Conservation (phyloP, 805 yeast species). For the Candida wancherniae region DNA sequence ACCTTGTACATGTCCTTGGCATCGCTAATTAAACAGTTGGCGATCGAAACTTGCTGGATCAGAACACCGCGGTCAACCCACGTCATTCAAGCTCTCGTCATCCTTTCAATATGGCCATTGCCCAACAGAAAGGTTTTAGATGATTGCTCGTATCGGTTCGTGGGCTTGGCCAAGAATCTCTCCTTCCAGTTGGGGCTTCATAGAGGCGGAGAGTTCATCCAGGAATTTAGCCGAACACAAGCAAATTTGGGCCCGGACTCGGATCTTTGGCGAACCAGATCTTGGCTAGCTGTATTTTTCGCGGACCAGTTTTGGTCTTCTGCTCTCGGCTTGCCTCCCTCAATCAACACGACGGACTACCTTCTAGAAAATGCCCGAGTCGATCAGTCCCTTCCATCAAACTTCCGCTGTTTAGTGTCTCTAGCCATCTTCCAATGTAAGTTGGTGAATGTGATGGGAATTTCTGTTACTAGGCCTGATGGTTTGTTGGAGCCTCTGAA, state of each 20-base stretch:
- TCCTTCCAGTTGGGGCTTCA: constrained; percentile 87
- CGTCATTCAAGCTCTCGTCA: constrained; percentile 82
- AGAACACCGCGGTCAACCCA: constrained; percentile 91
- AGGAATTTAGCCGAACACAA: constrained; percentile 87
- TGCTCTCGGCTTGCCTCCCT: constrained; percentile 80
- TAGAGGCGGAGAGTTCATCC: constrained; percentile 79
- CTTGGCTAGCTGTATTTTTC: constrained; percentile 87
- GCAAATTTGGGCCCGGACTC: constrained; percentile 80
- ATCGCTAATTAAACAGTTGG: constrained; percentile 75
- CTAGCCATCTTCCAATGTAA: constrained; percentile 81
- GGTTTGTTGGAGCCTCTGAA: constrained; percentile 82
- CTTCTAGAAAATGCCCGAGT: constrained; percentile 72
- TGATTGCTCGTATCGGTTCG: constrained; percentile 85
- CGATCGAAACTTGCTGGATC: constrained; percentile 90
- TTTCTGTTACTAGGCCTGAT: constrained; percentile 79
- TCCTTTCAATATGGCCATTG: constrained; percentile 86
- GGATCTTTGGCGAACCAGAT: constrained; percentile 88
- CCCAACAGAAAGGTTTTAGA: constrained; percentile 91
- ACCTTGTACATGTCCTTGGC: constrained; percentile 70
- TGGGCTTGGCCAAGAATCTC: constrained; percentile 78
- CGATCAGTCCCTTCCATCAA: constrained; percentile 60
- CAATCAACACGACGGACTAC: constrained; percentile 73
- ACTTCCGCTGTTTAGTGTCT: constrained; percentile 66
- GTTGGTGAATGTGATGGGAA: constrained; percentile 79
- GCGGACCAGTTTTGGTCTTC: constrained; percentile 91